Base-by-base conservation (phyloP, 73 alveolate species). In the Chromera velia region DNA sequence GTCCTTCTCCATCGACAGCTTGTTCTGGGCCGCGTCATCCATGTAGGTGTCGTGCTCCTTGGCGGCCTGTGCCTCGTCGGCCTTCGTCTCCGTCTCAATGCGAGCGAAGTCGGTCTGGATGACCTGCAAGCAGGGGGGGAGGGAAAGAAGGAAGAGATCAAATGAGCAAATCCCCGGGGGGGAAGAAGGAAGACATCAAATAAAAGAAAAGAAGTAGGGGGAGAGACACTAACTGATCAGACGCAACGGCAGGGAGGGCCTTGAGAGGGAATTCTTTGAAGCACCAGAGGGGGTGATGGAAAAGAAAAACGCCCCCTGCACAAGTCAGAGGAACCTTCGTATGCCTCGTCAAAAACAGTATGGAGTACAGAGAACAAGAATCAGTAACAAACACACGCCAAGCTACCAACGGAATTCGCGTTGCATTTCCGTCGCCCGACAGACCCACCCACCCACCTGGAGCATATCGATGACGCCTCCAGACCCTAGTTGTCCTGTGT, bases 401-500 rank as follows among this genome's bases (percentile, higher is more conserved):
- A n/a, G n/a, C n/a, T n/a, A n/a, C n/a, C n/a, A n/a, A n/a, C n/a
- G n/a, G n/a, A n/a, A n/a, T n/a, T n/a, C n/a, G n/a, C n/a, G n/a
- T n/a, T n/a, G n/a, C n/a, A n/a, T n/a, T n/a, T n/a, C n/a, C n/a
- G n/a, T n/a, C n/a, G n/a, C n/a, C n/a, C n/a, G n/a, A n/a, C n/a
- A n/a, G n/a, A n/a, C n/a, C n/a, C n/a, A n/a, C n/a, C n/a, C n/a
- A 26, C 75, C 75, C 32, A 73, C 84, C 77, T 77, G 78, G 76
- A 77, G 34, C 84, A 77, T 77, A 34, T 63, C 49, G 33, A 70
- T 0, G 34, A 70, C 86, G 29, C 80, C 86, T 27, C 74, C 80
- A 49, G 55, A 48, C 73, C 28, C 74, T 1, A 73, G 69, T 40
- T 40, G 55, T 64, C 85, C 85, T 27, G 22, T 46, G 80, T 47